Conservation (phyloP, 352 stramenopile species). For the Thraustotheca clavata region DNA sequence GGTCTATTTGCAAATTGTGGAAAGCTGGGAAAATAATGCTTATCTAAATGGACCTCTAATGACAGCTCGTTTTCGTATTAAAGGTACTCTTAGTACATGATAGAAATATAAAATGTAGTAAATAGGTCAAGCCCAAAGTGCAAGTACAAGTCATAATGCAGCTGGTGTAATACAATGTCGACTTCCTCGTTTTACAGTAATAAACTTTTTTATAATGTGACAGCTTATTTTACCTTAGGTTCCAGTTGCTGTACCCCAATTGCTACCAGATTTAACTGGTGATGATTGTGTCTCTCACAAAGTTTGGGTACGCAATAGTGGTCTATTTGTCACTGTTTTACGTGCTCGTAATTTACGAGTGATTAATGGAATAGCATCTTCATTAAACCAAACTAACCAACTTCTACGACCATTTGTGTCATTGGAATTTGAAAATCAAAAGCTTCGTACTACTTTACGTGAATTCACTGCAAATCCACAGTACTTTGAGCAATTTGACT, state of each 20-base stretch:
- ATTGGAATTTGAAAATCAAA: constrained; percentile 1
- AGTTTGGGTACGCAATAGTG: constrained; percentile 17
- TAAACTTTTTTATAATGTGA: background rate
- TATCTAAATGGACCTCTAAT: background rate
- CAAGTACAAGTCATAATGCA: background rate
- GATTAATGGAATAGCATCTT: background rate
- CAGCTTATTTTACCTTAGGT: constrained; percentile 7
- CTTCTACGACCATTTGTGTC: constrained; percentile 5
- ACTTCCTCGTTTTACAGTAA: constrained; percentile 17
- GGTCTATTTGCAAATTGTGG: constrained; percentile 12
- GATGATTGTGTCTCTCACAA: background rate
- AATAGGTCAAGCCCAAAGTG: constrained; percentile 8
- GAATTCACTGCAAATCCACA: background rate
- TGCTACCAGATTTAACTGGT: background rate
- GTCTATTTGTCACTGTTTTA: constrained; percentile 15
- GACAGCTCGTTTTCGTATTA: constrained; percentile 15
- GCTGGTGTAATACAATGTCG: constrained; percentile 2
- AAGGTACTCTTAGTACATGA: background rate
- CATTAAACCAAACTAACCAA: background rate
- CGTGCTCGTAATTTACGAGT: constrained; percentile 7
- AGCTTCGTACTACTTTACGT: background rate
- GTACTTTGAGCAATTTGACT: constrained; percentile 19
- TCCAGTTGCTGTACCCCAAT: constrained; percentile 7
- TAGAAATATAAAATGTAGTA: background rate
- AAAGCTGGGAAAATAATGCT: constrained; percentile 15